Percentiles rank a stretch among this genome's conserved stretches.
Conservation (phyloP, 352 stramenopile genomes). For the Phytophthora cajani region DNA sequence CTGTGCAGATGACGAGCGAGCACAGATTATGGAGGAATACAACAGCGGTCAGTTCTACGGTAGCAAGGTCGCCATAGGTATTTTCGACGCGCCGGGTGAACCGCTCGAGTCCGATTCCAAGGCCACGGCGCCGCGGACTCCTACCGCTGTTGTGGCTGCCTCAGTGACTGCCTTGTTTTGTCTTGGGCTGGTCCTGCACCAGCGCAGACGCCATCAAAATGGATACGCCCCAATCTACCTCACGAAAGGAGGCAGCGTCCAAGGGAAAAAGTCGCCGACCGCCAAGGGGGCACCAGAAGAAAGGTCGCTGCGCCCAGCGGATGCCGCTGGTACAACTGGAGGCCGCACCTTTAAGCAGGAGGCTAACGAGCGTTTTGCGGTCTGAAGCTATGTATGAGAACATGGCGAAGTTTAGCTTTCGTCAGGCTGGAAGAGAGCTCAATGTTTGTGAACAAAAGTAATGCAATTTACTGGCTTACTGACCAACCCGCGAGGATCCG, state of each 20-base stretch:
- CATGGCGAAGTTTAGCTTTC: not conserved
- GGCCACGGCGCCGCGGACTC: constrained; percentile 38
- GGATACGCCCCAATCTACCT: constrained; percentile 65
- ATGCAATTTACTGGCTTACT: constrained; percentile 30
- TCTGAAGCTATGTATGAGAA: constrained; percentile 35
- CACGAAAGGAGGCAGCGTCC: constrained; percentile 49
- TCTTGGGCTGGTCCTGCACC: constrained; percentile 61
- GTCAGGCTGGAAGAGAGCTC: not conserved
- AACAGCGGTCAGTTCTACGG: constrained; percentile 65
- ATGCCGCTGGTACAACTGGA: constrained; percentile 41
- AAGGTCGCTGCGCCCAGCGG: constrained; percentile 35
- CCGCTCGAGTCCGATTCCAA: constrained; percentile 45
- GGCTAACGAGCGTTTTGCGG: constrained; percentile 69
- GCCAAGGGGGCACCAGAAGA: constrained; percentile 33
- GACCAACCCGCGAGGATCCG: constrained; percentile 1
- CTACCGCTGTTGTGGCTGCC: constrained; percentile 49
- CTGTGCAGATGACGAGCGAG: constrained; percentile 52
- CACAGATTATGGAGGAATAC: constrained; percentile 65
- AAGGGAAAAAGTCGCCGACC: constrained; percentile 37
- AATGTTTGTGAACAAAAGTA: constrained; percentile 30
- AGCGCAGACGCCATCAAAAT: constrained; percentile 63
- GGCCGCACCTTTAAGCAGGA: constrained; percentile 63
- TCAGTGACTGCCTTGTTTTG: constrained; percentile 50
- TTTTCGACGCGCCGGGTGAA: constrained; percentile 57
- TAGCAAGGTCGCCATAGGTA: constrained; percentile 66